Base-by-base conservation (phyloP, 2,329 filamentous ascomycete genomes). In the Aspergillus glaucus region DNA sequence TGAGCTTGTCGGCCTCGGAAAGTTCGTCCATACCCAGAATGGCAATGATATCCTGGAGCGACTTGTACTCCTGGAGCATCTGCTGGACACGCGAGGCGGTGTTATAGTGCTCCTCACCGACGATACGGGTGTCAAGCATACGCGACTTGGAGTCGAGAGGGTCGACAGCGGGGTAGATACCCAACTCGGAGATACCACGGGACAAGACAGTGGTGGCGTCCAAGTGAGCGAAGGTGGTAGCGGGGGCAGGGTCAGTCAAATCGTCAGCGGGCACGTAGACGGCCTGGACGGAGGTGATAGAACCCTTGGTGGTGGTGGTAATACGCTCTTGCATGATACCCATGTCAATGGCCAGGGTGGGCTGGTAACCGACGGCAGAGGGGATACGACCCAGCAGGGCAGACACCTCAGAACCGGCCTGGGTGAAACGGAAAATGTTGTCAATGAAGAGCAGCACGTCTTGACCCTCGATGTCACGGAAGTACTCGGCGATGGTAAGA, bases 11-110 rank as follows among this genome's bases (percentile, higher is more conserved):
- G 67, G 88, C 87, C 82, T 97, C 93, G 59, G 93, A 97, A 78
- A 98, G 79, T 76, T 98, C 93, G 77, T 98, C 93, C 93, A 98
- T 97, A 86, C 92, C 92, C 74, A 97, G 79, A 90, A 98, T 98
- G 77, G 93, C 93, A 82, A 96, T 96, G 85, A 98, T 98, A 81
- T 98, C 93, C 81, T 98, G 93, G 63, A 98, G 89, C 59, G 92
- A 97, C 88, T 97, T 97, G 88, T 98, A 98, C 83, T 97, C 93
- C 80, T 98, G 93, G 73, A 98, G 86, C 78, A 96, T 97, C 80
- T 95, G 90, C 82, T 98, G 93, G 70, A 98, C 93, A 66, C 86
- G 86, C 74, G 87, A 88, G 74, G 93, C 93, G 67, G 85, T 92
- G 56, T 90, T 75, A 86, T 98, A 98, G 84, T 98, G 93, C 56